A percentile compares a stretch with the other conserved stretches of the same genome.
Conservation (phyloP, 169 alveolate genomes). For the Cyclospora cayetanensis region DNA sequence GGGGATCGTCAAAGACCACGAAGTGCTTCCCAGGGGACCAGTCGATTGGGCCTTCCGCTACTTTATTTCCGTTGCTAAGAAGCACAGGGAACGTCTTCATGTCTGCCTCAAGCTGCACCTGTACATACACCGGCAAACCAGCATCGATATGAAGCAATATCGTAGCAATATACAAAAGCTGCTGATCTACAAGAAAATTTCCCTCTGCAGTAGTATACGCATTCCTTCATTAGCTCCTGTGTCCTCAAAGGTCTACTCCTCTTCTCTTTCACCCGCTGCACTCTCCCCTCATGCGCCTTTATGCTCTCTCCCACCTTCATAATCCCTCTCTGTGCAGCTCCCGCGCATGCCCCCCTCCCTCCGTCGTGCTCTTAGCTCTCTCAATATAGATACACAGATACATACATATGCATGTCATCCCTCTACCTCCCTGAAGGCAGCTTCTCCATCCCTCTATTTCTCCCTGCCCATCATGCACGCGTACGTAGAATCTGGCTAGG, state of each 20-base stretch:
- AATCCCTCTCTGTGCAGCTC: background rate
- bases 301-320: background rate
- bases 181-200: background rate
- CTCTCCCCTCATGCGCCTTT: background rate
- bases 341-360: too few species aligned
- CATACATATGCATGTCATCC: too few species aligned
- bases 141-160: too few species aligned
- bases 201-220: background rate
- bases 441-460: background rate
- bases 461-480: background rate
- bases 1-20: slow-evolving; percentile 90
- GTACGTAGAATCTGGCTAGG: slow-evolving; percentile 82
- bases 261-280: background rate
- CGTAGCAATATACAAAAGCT: background rate
- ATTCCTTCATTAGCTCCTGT: too few species aligned
- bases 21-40: slow-evolving; percentile 79
- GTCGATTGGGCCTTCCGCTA: slow-evolving; percentile 76
- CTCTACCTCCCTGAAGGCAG: too few species aligned
- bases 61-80: slow-evolving; percentile 88
- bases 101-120: slow-evolving; percentile 84
- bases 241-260: background rate
- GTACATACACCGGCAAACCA: background rate
- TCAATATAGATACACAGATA: too few species aligned
- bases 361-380: too few species aligned
- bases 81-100: slow-evolving; percentile 84